Base-by-base conservation (phyloP, 139 green algal species). In the Chlamydomonas eustigma region DNA sequence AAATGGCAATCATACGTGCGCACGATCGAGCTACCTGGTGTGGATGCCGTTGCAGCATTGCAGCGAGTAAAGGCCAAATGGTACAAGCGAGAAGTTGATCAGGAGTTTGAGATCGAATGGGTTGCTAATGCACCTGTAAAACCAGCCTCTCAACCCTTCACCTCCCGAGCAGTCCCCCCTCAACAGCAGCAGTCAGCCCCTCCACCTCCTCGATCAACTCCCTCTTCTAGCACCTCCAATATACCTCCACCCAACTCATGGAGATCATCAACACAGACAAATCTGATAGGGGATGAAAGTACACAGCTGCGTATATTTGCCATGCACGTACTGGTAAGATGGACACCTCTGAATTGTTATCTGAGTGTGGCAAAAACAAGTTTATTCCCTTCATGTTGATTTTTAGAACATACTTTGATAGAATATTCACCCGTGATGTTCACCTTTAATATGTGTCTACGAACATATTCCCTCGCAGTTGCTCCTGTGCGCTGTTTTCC, bases 21-120 rank as follows among this genome's bases (percentile, higher is more conserved):
- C 18, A 34, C 24, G 22, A 22, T 70, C 8, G 58, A 70, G 58
- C 58, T 70, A 18, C 58, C 58, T 28, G 24, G 25, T 18, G 8
- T 70, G 6, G 58, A 70, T 22, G 8, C 24, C 6, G 58, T 28
- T 5, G 18, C 58, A 8, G 58, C 58, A 5, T 28, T 70, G 25
- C 25, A 70, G 58, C 58, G 58, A 70, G 25, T 70, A 35, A 70
- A 70, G 58, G 58, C 28, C 8, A 70, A 70, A 35, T 70, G 58
- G 58, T 70, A 37, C 58, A 70, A 58, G 44, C 44, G 44, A 18
- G 44, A 58, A 18, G 12, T 28, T 18, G 44, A 58, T 18, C 18
- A 12, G 18, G 44, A 58, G 18, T 58, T 58, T 18, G 44, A 58
- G 44, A 18, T 58, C 44, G 44, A 58, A 28, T 58, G 44, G 44